These are phyloP conservation scores for Maudiozyma saulgeensis DNA, from an alignment of 805 yeast species.

Conservation along the genomic window DNA sequence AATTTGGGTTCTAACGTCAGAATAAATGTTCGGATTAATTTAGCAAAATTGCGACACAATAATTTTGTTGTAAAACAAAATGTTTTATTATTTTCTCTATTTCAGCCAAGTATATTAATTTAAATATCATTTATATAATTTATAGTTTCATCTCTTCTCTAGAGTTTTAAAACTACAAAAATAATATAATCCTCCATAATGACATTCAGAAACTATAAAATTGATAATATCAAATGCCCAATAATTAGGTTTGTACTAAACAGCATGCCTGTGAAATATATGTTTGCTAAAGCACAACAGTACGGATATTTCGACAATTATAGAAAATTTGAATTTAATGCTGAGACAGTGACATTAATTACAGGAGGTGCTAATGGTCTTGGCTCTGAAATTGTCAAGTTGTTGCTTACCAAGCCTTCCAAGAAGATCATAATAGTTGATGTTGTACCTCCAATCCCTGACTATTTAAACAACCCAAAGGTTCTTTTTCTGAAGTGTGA, in stretches of 20 bases:
- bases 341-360: slow-evolving; percentile 39
- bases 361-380: slow-evolving; percentile 84
- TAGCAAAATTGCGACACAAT: too few relatives aligned
- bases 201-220: neutral
- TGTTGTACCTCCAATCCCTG: slow-evolving; percentile 27
- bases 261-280: slow-evolving; percentile 4
- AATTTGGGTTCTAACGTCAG: too few relatives aligned
- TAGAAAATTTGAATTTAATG: neutral
- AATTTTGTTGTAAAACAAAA: too few relatives aligned
- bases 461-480: slow-evolving; percentile 24
- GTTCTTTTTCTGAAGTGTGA: slow-evolving; percentile 61
- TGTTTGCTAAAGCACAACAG: neutral
- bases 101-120: too few relatives aligned
- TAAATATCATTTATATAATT: too few relatives aligned
- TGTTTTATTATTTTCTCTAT: too few relatives aligned
- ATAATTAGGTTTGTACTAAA: neutral
- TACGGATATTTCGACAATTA: neutral
- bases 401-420: slow-evolving; percentile 36
- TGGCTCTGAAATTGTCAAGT: slow-evolving; percentile 52
- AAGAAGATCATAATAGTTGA: slow-evolving; percentile 60
- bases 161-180: too few relatives aligned
- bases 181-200: neutral
- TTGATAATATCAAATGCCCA: neutral
- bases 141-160: too few relatives aligned
- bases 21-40: too few relatives aligned